phyloP scores from a whole-genome alignment of 495 filamentous ascomycete species.

The Rostrohypoxylon terebratum region DNA sequence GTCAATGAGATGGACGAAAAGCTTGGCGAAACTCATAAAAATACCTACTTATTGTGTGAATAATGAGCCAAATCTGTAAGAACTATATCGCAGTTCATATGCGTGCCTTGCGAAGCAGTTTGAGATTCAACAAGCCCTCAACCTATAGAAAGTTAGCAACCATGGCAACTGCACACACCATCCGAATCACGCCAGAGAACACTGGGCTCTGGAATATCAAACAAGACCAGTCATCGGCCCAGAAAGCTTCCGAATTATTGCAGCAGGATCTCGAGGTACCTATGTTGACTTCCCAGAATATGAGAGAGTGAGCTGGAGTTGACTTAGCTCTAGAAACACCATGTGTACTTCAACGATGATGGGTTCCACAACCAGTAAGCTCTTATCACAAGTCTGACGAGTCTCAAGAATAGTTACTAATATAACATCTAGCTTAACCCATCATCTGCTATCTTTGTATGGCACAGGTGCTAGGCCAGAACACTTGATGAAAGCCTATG shows the following conservation, averaged over 20 bases:
- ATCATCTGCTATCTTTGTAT: conserved; percentile 80
- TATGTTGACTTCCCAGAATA: neutral
- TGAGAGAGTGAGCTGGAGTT: neutral
- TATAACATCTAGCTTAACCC: conserved; percentile 67
- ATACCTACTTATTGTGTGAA: neutral
- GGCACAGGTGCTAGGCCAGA: conserved; percentile 74
- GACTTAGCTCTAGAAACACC: conserved; percentile 63
- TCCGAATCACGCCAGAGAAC: conserved; percentile 68
- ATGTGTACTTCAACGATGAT: conserved; percentile 79
- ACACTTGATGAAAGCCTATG: conserved; percentile 68
- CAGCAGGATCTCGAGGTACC: conserved; percentile 79
- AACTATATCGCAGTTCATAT: neutral
- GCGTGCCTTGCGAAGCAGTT: conserved; percentile 9
- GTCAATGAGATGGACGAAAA: neutral
- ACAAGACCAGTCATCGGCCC: conserved; percentile 68
- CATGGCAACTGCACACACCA: conserved; percentile 74
- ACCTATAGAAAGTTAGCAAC: conserved; percentile 33
- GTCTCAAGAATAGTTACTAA: conserved; percentile 41
- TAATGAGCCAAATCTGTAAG: conserved; percentile 8
- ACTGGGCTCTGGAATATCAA: conserved; percentile 67
- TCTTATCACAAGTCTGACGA: conserved; percentile 29
- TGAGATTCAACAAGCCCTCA: conserved; percentile 6
- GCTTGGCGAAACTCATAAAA: neutral
- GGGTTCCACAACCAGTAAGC: conserved; percentile 74
- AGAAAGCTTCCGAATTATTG: conserved; percentile 70